Evolutionary conservation across 2,329 filamentous ascomycete species (phyloP).

Genomic region (Aspergillus uvarum): DNA sequence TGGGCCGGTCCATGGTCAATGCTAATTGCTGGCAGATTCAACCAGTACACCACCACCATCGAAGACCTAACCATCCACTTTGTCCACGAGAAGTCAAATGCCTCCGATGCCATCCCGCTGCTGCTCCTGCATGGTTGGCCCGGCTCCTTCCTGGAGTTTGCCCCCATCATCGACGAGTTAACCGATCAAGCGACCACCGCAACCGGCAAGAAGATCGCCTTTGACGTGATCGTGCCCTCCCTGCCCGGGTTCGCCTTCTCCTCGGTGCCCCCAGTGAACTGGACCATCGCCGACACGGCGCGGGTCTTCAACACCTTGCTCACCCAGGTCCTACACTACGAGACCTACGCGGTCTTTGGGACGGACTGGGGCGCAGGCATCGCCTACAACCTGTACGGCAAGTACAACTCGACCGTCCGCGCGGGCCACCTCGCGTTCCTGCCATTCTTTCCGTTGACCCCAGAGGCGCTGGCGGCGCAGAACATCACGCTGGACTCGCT

Average conservation of each 20-base stretch:
- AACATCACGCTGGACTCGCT: constrained; percentile 5
- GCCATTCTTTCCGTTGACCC: constrained; percentile 4
- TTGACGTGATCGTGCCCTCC: constrained; percentile 11
- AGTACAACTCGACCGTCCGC: constrained; percentile 8
- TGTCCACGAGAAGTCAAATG: constrained; percentile 7
- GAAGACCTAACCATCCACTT: constrained; percentile 11
- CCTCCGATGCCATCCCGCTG: constrained; percentile 9
- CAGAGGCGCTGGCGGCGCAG: background rate
- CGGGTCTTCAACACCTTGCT: constrained; percentile 8
- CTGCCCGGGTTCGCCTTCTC: constrained; percentile 13
- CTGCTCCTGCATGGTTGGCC: constrained; percentile 16
- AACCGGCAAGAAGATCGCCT: constrained; percentile 8
- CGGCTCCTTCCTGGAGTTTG: constrained; percentile 14
- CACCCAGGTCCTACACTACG: constrained; percentile 7
- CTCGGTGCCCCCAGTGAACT: background rate
- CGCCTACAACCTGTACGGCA: constrained; percentile 6
- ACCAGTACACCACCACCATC: constrained; percentile 9
- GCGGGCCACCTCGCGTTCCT: constrained; percentile 10
- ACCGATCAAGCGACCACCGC: constrained; percentile 5
- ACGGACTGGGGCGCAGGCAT: constrained; percentile 12
- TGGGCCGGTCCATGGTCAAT: too few species aligned
- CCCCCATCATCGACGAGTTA: constrained; percentile 10
- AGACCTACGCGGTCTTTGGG: constrained; percentile 3
- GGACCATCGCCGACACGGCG: constrained; percentile 10
- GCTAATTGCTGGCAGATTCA: constrained; percentile 1